These are phyloP conservation scores for Ordospora colligata DNA, from an alignment of 371 early-diverging fungal genomes.

Conservation along the genomic window DNA sequence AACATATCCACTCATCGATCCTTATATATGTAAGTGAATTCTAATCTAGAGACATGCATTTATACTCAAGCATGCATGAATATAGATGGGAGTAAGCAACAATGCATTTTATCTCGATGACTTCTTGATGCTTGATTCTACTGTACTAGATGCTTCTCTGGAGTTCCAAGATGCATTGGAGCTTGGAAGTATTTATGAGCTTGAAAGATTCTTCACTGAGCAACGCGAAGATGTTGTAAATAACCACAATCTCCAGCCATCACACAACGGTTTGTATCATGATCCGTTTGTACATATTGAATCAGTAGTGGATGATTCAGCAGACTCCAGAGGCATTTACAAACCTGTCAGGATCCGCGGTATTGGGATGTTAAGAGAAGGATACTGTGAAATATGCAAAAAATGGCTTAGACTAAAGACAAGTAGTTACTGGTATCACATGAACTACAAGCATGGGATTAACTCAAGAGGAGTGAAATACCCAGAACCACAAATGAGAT, in stretches of 20 bases:
- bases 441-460: constrained; percentile 61
- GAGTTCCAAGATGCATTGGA: constrained; percentile 5
- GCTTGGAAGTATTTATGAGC: not conserved
- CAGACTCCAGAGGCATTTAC: constrained; percentile 17
- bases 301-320: not conserved
- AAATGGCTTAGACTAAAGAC: constrained; percentile 55
- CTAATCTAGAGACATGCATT: not conserved
- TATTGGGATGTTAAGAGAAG: constrained; percentile 42
- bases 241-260: not conserved
- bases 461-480: constrained; percentile 44
- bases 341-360: constrained; percentile 40
- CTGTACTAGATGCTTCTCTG: not conserved
- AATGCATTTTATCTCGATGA: not conserved
- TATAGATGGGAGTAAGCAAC: not conserved
- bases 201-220: not conserved
- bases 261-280: not conserved
- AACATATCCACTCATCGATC: too few species aligned
- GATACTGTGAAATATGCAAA: constrained; percentile 47
- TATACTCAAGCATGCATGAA: not conserved
- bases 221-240: not conserved
- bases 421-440: constrained; percentile 60
- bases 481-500: constrained; percentile 44
- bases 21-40: not conserved
- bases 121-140: not conserved
- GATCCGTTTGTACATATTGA: not conserved